Base-by-base conservation (phyloP, 305 asterid genomes). In the Caryopteris hybrid region DNA sequence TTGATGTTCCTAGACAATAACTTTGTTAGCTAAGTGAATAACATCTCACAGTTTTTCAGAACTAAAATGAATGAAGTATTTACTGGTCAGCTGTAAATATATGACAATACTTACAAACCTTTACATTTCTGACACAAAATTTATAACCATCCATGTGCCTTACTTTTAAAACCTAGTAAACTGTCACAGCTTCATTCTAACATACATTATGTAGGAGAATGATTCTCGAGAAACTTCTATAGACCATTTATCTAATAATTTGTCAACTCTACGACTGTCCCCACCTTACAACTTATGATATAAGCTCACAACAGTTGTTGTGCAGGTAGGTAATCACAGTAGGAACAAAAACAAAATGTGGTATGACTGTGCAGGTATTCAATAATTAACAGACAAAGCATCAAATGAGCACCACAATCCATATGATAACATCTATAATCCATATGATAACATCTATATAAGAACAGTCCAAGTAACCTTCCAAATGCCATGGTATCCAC, bases 401-500 rank as follows among this genome's bases (percentile, higher is more conserved):
- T 56, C 54, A 66, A 73, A 66, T 54, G 38, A 20, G 42, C 74
- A 20, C 31, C 22, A 22, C 63, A 23, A 42, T 41, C 59, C 14
- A 51, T 45, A 61, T 6, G 61, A 61, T 42, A 74, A 58, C 54
- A 78, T 55, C 68, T 61, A 66, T 43, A 72, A 66, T 61, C 59
- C 14, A 51, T 45, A 61, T 6, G 61, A 61, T 42, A 74, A 58
- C 54, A 78, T 55, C 68, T 61, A 66, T 43, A 72, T 46, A 72
- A 72, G 58, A 3, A 25, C 12, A 61, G 64, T 67, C 54, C 45
- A 53, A 61, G 34, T 65, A 76, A 93, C 99, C 98, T 91, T 91
- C 99, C 96, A 94, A 77, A 94, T 85, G 79, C 99, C 98, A 81
- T 10, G 76, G 82, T 94, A 94, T 68, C 96, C 99, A 38, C 82